phyloP scores from a whole-genome alignment of 2,329 filamentous ascomycete species.

The Fusarium sacchari region DNA sequence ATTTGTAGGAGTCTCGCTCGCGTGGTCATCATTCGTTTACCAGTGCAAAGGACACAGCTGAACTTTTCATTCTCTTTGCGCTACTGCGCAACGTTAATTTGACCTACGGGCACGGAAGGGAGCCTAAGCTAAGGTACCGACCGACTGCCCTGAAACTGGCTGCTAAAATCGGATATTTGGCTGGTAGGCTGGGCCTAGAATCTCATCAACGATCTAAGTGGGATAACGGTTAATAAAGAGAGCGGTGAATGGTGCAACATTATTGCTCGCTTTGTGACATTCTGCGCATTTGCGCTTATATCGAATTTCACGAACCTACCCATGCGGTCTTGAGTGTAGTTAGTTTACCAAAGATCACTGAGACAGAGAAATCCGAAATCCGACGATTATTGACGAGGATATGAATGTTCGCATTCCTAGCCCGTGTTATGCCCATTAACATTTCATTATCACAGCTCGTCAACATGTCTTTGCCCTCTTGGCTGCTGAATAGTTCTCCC shows the following conservation, averaged over 20 bases:
- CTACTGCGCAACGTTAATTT: constrained; percentile 3
- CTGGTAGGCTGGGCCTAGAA: constrained; percentile 7
- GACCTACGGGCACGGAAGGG: constrained; percentile 1
- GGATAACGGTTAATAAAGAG: not conserved
- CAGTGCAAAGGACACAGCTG: not conserved
- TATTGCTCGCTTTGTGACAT: constrained; percentile 8
- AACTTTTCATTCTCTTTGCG: constrained; percentile 5
- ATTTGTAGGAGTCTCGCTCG: constrained; percentile 20
- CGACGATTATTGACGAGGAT: constrained; percentile 3
- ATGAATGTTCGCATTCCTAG: not conserved
- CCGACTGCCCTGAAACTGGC: constrained; percentile 17
- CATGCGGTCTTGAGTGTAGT: not conserved
- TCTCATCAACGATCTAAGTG: constrained; percentile 7
- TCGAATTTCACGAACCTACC: not conserved
- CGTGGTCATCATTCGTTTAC: constrained; percentile 14
- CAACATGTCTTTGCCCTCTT: not conserved
- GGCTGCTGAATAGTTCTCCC: not conserved
- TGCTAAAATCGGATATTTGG: constrained; percentile 15
- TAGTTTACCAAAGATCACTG: not conserved
- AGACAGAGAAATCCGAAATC: not conserved
- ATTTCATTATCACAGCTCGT: not conserved
- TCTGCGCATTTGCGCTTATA: constrained; percentile 10
- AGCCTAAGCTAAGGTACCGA: constrained; percentile 2
- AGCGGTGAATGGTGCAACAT: constrained; percentile 26
- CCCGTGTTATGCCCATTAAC: not conserved